A percentile compares a stretch with the other conserved stretches of the same genome.
phyloP scores from a whole-genome alignment of 441 rosid genomes.

The Adansonia gregorii region DNA sequence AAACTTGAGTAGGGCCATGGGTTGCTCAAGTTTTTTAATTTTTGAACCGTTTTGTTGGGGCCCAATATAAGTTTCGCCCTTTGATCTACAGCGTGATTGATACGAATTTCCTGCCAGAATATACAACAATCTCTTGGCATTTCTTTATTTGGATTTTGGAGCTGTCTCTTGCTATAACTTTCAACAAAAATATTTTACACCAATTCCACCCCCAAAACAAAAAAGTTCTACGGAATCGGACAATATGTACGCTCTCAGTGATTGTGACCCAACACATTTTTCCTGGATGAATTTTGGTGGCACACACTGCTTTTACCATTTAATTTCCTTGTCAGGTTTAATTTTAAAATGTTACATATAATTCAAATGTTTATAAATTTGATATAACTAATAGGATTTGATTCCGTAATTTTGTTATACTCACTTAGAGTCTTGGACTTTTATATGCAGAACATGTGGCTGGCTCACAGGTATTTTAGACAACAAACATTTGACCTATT shows the following conservation, averaged over 20 bases:
- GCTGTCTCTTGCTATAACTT: background rate
- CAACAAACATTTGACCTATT: no score
- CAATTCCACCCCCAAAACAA: background rate
- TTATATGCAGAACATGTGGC: no score
- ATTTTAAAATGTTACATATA: background rate
- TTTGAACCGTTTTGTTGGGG: background rate
- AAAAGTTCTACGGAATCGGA: background rate
- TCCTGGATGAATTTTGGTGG: conserved; percentile 3
- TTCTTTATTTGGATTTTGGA: background rate
- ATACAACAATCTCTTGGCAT: background rate
- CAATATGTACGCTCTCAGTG: background rate
- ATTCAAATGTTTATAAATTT: background rate
- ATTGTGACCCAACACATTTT: conserved; percentile 2
- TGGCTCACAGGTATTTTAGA: no score
- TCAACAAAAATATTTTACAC: background rate
- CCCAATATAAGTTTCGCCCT: background rate
- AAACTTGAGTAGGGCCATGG: background rate
- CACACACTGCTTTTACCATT: background rate
- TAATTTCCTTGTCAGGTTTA: background rate
- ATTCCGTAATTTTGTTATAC: no score
- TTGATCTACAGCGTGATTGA: background rate
- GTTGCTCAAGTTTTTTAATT: background rate
- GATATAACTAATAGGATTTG: background rate
- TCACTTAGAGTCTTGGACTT: no score
- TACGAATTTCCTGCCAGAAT: background rate